Percentiles rank a stretch among this genome's conserved stretches.
phyloP scores from a whole-genome alignment of 495 filamentous ascomycete species.

The Chaetomidium leptoderma region DNA sequence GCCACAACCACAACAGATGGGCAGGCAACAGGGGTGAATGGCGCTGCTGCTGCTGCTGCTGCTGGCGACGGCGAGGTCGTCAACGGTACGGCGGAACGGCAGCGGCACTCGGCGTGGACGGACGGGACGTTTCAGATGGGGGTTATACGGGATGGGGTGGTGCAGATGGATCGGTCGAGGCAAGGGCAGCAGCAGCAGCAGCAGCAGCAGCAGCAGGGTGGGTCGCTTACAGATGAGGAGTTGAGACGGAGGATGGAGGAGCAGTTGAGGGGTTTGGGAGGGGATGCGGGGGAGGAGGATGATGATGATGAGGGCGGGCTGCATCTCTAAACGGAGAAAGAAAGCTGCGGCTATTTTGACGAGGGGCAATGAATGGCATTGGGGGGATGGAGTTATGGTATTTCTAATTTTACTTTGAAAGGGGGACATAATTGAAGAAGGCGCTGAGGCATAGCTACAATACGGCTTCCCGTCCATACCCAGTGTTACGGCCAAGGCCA shows the following conservation, averaged over 20 bases:
- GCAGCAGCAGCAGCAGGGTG: constrained; percentile 19
- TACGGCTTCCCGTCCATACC: neutral
- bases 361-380: neutral
- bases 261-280: constrained; percentile 41
- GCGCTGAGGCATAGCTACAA: too few relatives aligned
- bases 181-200: constrained; percentile 1
- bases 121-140: constrained; percentile 56
- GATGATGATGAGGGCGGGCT: constrained; percentile 58
- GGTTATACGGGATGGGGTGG: constrained; percentile 38
- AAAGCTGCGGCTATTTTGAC: too few relatives aligned
- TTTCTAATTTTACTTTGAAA: neutral
- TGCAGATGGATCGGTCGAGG: constrained; percentile 38
- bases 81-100: constrained; percentile 10
- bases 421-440: too few relatives aligned
- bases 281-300: constrained; percentile 45
- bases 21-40: constrained; percentile 18
- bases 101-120: constrained; percentile 43
- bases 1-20: constrained; percentile 21
- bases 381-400: too few relatives aligned
- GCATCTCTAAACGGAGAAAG: constrained; percentile 57
- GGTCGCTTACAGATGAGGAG: constrained; percentile 46
- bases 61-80: constrained; percentile 22
- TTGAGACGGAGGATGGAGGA: constrained; percentile 43
- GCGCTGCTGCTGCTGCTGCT: neutral
- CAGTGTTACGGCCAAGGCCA: neutral